Evolutionary conservation across 2,329 filamentous ascomycete species (phyloP), one percentile per base, ranked within the genome.

Genomic region (Hysterium pulicare): DNA sequence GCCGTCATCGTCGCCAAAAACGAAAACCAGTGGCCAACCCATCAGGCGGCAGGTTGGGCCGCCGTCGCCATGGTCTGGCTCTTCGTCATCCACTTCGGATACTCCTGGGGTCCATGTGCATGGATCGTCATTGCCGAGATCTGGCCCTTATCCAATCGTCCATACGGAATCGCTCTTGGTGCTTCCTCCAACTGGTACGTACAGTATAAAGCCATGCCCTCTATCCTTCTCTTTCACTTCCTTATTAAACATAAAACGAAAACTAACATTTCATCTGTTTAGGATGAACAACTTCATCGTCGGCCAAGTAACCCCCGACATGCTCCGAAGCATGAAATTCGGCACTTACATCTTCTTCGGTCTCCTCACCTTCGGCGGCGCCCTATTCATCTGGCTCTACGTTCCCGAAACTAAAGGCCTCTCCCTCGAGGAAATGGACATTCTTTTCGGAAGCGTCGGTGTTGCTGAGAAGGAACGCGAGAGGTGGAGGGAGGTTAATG

Each of bases 121-220:
- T 89, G 86, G 86, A 86, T 87, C 46, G 74, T 90, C 42, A 77
- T 87, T 1, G 79, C 83, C 2, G 86, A 89, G 65, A 80, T 90
- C 32, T 90, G 83, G 81, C 86, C 85, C 0, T 67, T 88, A 4
- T 82, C 78, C 44, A 81, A 81, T 8, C 76, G 58, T 6, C 78
- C 86, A 1, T 86, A 88, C 46, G 86, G 85, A 31, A 83, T 86
- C 10, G 75, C 84, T 0, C 69, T 90, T 0, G 84, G 83, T 13
- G 83, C 82, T 22, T 63, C 57, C 5, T 58, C 53, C 6, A 71
- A 71, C 49, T 71, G 68, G 67, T 40, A 33, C 10, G n/a, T 13
- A 31, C 15, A 16, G 15, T 31, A 31, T 17, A 19, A 3, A 8
- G 9, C 17, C 32, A 21, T 20, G 8, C 32, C 7, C 9, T 20